Conservation (phyloP, 306 rosid species). For the Hylodesmum podocarpum region DNA sequence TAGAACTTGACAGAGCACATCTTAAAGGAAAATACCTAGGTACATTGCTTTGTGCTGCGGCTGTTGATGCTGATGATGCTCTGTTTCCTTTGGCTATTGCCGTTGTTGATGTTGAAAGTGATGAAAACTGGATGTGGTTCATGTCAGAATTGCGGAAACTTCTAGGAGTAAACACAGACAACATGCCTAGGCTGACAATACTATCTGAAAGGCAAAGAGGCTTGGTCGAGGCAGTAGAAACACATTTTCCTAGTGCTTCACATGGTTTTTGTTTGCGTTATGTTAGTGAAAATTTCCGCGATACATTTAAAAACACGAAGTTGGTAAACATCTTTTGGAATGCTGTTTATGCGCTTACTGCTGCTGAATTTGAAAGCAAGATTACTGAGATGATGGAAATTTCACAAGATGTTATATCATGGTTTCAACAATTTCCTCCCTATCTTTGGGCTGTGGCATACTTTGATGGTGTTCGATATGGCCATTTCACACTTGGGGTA, state of each 20-base stretch:
- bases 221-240: slow-evolving; percentile 84
- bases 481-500: slow-evolving; percentile 85
- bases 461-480: slow-evolving; percentile 92
- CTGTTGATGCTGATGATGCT: slow-evolving; percentile 92
- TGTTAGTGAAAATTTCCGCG: slow-evolving; percentile 91
- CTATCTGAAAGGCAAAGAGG: slow-evolving; percentile 89
- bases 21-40: slow-evolving; percentile 96
- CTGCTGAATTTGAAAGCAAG: slow-evolving; percentile 90
- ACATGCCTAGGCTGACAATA: slow-evolving; percentile 92
- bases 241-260: slow-evolving; percentile 91
- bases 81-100: slow-evolving; percentile 91
- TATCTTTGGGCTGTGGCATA: slow-evolving; percentile 97
- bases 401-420: slow-evolving; percentile 75
- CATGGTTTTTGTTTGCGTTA: slow-evolving; percentile 92
- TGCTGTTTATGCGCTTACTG: slow-evolving; percentile 96
- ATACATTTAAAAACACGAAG: slow-evolving; percentile 92
- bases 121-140: slow-evolving; percentile 99
- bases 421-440: slow-evolving; percentile 93
- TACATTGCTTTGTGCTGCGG: slow-evolving; percentile 81
- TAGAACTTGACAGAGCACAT: slow-evolving; percentile 89
- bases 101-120: slow-evolving; percentile 84
- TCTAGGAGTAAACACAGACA: slow-evolving; percentile 93
- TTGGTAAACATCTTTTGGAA: slow-evolving; percentile 95
- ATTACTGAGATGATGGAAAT: slow-evolving; percentile 85
- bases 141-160: slow-evolving; percentile 96